A percentile compares a stretch with the other conserved stretches of the same genome.
phyloP scores from a whole-genome alignment of 2,329 filamentous ascomycete species.

The Phyllosticta paracitricarpa region DNA sequence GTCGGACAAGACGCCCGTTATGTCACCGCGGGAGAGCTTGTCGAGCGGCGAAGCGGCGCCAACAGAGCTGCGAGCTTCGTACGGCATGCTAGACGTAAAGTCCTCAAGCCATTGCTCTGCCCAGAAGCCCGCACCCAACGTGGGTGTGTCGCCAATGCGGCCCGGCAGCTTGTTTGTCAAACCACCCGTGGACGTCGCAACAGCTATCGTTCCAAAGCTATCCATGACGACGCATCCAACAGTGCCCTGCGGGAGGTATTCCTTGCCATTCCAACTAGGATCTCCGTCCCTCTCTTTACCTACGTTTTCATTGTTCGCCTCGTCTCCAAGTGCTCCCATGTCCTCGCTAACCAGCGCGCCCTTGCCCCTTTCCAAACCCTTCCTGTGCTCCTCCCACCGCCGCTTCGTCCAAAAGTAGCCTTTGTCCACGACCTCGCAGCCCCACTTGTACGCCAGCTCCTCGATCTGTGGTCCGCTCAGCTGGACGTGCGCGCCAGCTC shows the following conservation, averaged over 20 bases:
- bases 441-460: slow-evolving; percentile 55
- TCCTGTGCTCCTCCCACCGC: slow-evolving; percentile 68
- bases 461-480: slow-evolving; percentile 61
- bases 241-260: slow-evolving; percentile 73
- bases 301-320: background rate
- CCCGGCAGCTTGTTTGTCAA: slow-evolving; percentile 84
- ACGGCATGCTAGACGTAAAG: slow-evolving; percentile 15
- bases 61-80: slow-evolving; percentile 2
- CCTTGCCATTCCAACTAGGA: slow-evolving; percentile 48
- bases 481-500: slow-evolving; percentile 60
- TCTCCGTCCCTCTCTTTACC: slow-evolving; percentile 9
- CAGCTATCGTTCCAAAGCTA: slow-evolving; percentile 60
- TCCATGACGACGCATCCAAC: slow-evolving; percentile 77
- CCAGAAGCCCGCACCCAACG: slow-evolving; percentile 79
- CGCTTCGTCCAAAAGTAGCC: slow-evolving; percentile 70
- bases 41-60: slow-evolving; percentile 16
- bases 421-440: slow-evolving; percentile 57
- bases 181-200: slow-evolving; percentile 59
- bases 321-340: background rate
- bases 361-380: slow-evolving; percentile 43
- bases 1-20: slow-evolving; percentile 46
- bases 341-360: background rate
- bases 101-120: slow-evolving; percentile 68
- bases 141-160: slow-evolving; percentile 76
- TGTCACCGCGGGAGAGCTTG: slow-evolving; percentile 22